Base-by-base conservation (phyloP, 345 rosid genomes). In the Cochlearia excelsa region DNA sequence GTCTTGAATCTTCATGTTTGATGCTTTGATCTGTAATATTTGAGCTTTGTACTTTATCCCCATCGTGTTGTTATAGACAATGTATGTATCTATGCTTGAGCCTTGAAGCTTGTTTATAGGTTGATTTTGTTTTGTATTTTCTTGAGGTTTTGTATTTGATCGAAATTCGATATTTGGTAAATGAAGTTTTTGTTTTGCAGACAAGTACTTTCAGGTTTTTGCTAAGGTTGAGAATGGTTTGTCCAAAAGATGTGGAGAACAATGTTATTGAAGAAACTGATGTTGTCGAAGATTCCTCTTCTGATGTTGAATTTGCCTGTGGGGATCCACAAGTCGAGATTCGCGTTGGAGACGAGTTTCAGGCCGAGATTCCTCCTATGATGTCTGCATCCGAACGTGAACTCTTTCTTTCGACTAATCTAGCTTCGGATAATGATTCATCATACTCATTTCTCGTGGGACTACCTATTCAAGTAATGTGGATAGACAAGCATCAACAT, bases 341-440 rank as follows among this genome's bases (percentile, higher is more conserved):
- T 51, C 82, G 91, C 61, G 65, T 84, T 65, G 95, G 95, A 28
- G 78, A 81, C 4, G 79, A 80, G 9, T 87, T 73, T 69, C 95
- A 84, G 61, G 83, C 54, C 10, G 78, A 80, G 58, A 76, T 87
- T 75, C 85, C 89, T 65, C 75, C 80, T 16, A 66, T 81, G 81
- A 67, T 81, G 66, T 72, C 85, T 46, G 78, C 71, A 70, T 46
- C 81, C 0, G 61, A 77, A 49, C 67, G 67, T 46, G 67, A 61
- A 40, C 56, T 9, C 47, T 80, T 63, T 79, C 72, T 69, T 33
- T 62, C 63, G 23, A 67, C 57, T 65, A 79, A 87, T 75, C 30
- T 53, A 53, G 70, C 75, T 65, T 69, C 71, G 51, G 77, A 61
- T 16, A 16, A 16, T 64, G 74, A 59, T 53, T 57, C 65, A 56